Evolutionary conservation across 345 rosid genomes (phyloP).

Genomic region (Erucastrum elatum): DNA sequence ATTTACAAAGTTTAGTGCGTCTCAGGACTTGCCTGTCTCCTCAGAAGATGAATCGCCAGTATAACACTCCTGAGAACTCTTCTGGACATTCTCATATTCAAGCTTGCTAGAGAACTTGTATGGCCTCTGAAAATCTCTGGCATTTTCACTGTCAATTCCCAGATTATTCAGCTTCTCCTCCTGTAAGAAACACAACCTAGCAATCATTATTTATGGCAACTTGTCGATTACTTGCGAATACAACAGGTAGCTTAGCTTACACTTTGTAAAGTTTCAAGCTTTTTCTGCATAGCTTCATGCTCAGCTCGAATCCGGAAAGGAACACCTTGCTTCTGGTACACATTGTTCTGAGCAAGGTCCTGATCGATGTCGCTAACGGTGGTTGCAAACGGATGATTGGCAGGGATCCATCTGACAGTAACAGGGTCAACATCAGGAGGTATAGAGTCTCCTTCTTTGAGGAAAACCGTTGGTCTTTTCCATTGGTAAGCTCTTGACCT

Average conservation of each 20-base stretch:
- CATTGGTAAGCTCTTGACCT: constrained; percentile 96
- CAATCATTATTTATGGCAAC: not conserved
- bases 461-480: constrained; percentile 85
- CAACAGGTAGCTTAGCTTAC: constrained; percentile 41
- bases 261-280: constrained; percentile 76
- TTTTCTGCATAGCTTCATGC: constrained; percentile 86
- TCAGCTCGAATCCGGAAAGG: constrained; percentile 89
- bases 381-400: constrained; percentile 96
- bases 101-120: constrained; percentile 56
- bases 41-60: constrained; percentile 52
- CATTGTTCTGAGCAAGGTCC: constrained; percentile 86
- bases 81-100: constrained; percentile 33
- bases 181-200: constrained; percentile 47
- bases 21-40: constrained; percentile 52
- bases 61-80: constrained; percentile 45
- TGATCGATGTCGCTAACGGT: constrained; percentile 82
- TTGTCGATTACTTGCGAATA: not conserved
- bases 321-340: constrained; percentile 89
- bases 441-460: constrained; percentile 85
- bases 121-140: constrained; percentile 74
- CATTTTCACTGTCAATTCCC: constrained; percentile 58
- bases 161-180: constrained; percentile 75
- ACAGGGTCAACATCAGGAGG: constrained; percentile 93
- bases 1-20: constrained; percentile 17
- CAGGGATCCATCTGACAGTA: constrained; percentile 93